Evolutionary conservation across 1,284 basidiomycete genomes (phyloP), one percentile per base, ranked within the genome.

Genomic region (Waitea zeae): DNA sequence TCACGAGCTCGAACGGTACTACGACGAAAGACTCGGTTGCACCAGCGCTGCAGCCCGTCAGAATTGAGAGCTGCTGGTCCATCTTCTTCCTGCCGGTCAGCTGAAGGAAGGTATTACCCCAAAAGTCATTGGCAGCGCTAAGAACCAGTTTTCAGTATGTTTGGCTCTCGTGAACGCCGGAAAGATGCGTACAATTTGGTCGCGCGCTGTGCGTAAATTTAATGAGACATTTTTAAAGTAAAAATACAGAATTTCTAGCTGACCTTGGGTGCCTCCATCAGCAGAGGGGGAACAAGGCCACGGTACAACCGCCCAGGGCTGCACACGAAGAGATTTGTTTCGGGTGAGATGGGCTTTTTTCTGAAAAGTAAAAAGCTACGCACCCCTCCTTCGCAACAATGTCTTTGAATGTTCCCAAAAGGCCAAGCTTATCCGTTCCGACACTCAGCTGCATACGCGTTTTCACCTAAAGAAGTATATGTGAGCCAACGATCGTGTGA

Each of bases 381-480:
- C 44, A 90, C 87, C 88, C 87, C 64, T 92, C 88, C 49, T 79
- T 65, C 34, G 66, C 72, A 24, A 92, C 61, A 46, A 93, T 93
- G 7, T 70, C 63, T 39, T 59, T 59, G 50, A 93, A 76, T 30
- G 70, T 80, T 34, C 84, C 82, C 11, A 96, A 58, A 50, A 97
- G 72, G n/a, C 90, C 79, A 37, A 70, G 60, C 34, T 68, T 59
- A 26, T 67, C 61, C 55, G 84, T 87, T 12, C 81, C 82, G 4
- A 77, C 82, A 53, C 88, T 83, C 17, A 99, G 66, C 55, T 98
- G 95, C 77, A 97, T 92, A 20, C 93, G 83, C 9, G 93, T 99
- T 64, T 98, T 98, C 55, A 97, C 83, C 76, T 82, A 42, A 45
- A n/a, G n/a, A n/a, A n/a, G n/a, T n/a, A n/a, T n/a, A n/a, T n/a